These are phyloP conservation scores for Metschnikowia orientalis DNA, from an alignment of 805 yeast genomes.

Conservation along the genomic window DNA sequence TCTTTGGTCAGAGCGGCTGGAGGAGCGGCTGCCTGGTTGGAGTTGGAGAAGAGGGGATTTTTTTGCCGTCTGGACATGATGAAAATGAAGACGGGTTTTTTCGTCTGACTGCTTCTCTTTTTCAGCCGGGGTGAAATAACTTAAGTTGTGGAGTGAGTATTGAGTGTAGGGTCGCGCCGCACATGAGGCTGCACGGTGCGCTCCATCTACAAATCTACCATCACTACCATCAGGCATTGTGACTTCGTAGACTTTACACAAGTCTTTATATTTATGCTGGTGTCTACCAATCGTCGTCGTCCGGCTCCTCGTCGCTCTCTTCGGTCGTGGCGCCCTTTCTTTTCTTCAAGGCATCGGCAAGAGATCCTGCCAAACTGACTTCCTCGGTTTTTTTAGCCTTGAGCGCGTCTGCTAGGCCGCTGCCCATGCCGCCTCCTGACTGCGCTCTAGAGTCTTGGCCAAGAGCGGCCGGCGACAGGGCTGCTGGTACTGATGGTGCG, in stretches of 20 bases:
- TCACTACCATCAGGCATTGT: too few relatives aligned
- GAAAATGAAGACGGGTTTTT: too few relatives aligned
- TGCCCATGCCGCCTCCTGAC: constrained; percentile 32
- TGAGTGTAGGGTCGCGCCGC: too few relatives aligned
- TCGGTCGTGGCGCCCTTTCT: constrained; percentile 61
- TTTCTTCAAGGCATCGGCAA: constrained; percentile 82
- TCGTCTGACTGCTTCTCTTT: too few relatives aligned
- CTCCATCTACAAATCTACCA: too few relatives aligned
- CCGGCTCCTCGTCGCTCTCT: constrained; percentile 69
- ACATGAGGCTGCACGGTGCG: too few relatives aligned
- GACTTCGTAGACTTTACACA: too few relatives aligned
- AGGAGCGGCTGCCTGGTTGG: constrained; percentile 14
- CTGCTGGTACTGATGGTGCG: constrained; percentile 40
- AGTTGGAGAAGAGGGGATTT: constrained; percentile 15
- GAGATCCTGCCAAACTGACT: constrained; percentile 66
- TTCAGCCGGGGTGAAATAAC: too few relatives aligned
- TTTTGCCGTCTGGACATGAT: constrained; percentile 15
- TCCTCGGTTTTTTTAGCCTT: constrained; percentile 60
- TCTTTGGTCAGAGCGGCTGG: constrained; percentile 25
- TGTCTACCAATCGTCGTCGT: constrained; percentile 40
- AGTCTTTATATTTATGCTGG: too few relatives aligned
- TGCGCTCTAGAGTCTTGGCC: constrained; percentile 7
- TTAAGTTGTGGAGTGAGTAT: too few relatives aligned
- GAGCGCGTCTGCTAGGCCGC: constrained; percentile 67
- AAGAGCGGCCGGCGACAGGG: constrained; percentile 20